A percentile compares a stretch with the other conserved stretches of the same genome.
These are phyloP conservation scores for Penicillium vulpinum DNA, from an alignment of 2,329 filamentous ascomycete genomes.

Conservation along the genomic window DNA sequence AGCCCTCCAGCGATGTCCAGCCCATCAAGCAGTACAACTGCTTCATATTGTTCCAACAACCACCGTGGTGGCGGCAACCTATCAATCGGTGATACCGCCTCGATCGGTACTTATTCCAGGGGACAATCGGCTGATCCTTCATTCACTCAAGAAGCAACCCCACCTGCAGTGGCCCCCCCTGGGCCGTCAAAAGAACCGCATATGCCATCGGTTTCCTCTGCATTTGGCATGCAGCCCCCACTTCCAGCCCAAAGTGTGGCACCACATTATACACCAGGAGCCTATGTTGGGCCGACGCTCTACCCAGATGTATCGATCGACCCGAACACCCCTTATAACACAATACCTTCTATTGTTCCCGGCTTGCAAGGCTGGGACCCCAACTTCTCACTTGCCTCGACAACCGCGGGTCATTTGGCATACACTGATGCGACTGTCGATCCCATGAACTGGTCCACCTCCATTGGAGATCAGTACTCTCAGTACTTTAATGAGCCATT, in stretches of 20 bases:
- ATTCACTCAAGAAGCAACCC: constrained; percentile 25
- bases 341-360: constrained; percentile 42
- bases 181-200: constrained; percentile 24
- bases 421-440: constrained; percentile 37
- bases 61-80: constrained; percentile 29
- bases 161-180: constrained; percentile 16
- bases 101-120: constrained; percentile 35
- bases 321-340: constrained; percentile 41
- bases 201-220: constrained; percentile 7
- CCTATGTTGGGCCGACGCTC: constrained; percentile 22
- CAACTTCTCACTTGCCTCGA: constrained; percentile 40
- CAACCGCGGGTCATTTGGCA: constrained; percentile 37
- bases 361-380: constrained; percentile 46
- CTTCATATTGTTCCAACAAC: constrained; percentile 39
- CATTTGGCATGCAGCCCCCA: constrained; percentile 21
- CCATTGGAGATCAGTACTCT: constrained; percentile 49
- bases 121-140: constrained; percentile 37
- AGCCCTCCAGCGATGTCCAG: constrained; percentile 44
- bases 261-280: constrained; percentile 24
- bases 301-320: constrained; percentile 35
- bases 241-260: constrained; percentile 13
- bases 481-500: constrained; percentile 50
- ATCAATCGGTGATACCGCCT: constrained; percentile 31
- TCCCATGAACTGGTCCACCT: constrained; percentile 45
- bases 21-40: constrained; percentile 40